Evolutionary conservation across 2,329 filamentous ascomycete species (phyloP).

Genomic region (Mollisia scopiformis): DNA sequence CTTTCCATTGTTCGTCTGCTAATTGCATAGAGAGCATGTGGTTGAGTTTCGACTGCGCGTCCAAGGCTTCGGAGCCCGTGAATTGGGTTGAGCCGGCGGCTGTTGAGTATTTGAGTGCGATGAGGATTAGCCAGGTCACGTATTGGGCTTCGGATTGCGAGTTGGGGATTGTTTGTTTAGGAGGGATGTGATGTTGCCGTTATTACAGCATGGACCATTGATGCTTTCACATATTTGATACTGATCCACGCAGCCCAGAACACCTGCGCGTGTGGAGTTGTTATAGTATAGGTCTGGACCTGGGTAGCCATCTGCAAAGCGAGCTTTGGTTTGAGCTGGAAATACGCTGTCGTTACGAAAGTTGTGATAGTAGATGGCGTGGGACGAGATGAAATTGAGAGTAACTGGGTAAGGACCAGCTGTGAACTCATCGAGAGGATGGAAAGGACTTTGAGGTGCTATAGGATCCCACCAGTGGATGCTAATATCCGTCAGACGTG

Average conservation of each 20-base stretch:
- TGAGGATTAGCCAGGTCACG: not conserved
- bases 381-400: conserved; percentile 3
- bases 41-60: not conserved
- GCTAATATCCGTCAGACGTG: not conserved
- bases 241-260: conserved; percentile 4
- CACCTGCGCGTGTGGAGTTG: not conserved
- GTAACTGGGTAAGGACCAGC: not conserved
- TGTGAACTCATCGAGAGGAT: not conserved
- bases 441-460: not conserved
- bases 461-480: conserved; percentile 3
- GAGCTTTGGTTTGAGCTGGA: not conserved
- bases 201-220: not conserved
- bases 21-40: not conserved
- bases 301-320: not conserved
- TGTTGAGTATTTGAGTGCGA: not conserved
- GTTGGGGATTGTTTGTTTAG: not conserved
- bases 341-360: not conserved
- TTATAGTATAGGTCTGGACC: not conserved
- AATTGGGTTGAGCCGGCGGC: not conserved
- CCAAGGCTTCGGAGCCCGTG: not conserved
- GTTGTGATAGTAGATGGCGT: not conserved
- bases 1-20: conserved; percentile 1
- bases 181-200: conserved; percentile 6
- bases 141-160: not conserved
- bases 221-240: not conserved